Base-by-base conservation (phyloP, 2,329 filamentous ascomycete genomes). In the Alternaria burnsii region DNA sequence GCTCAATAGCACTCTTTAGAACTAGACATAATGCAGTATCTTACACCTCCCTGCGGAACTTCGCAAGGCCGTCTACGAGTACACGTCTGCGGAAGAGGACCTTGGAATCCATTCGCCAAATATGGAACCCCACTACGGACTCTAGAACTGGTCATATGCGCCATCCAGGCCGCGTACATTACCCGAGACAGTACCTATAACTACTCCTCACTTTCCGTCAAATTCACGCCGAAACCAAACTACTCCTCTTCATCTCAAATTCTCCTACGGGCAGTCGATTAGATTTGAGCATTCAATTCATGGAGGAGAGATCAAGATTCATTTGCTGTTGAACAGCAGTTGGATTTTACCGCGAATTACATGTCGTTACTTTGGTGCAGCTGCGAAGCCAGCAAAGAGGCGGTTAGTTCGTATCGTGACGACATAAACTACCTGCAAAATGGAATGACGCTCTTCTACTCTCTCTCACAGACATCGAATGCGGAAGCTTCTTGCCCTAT, bases 1-100 rank as follows among this genome's bases (percentile, higher is more conserved):
- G 8, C 20, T 2, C 4, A 7, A 16, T 1, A 48, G 44, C n/a
- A 48, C 8, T 48, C 44, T 48, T 2, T 30, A 24, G 22, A 54
- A 58, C 22, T 41, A 40, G 28, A 14, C 48, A 38, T 41, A 53
- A 30, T 61, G 50, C 20, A 42, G 36, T 9, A 48, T 55, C 9
- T 24, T 61, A 3, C 48, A 36, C 10, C 59, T 61, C 8, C 42
- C 48, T 10, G 34, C 40, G n/a, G 48, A 61, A 32, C 46, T 61
- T 12, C 58, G 53, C 12, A 53, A 53, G 24, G 38, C 36, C 12
- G 47, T 58, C 46, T 61, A 48, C 48, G 26, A 20, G 22, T 54
- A 57, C 36, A 42, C 24, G 30, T 34, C 24, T 20, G 32, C 36
- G 24, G n/a, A 52, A 41, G 24, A 40, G 10, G n/a, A 28, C 24